Base-by-base conservation (phyloP, 345 rosid genomes). In the Ceriops decandra region DNA sequence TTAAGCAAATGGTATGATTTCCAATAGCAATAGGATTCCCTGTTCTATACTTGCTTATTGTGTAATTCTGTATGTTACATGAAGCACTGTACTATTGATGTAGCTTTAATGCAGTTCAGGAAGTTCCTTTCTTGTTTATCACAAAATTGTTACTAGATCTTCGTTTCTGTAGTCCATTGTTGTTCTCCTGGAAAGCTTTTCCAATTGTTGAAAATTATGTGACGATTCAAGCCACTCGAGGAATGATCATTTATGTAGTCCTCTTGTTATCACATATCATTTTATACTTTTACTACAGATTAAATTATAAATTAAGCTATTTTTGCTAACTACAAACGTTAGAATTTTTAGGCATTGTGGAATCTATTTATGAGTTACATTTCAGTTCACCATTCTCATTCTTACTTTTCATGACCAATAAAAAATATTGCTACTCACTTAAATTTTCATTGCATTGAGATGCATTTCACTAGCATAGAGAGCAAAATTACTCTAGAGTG, bases 51-150 rank as follows among this genome's bases (percentile, higher is more conserved):
- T 62, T 57, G 68, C 68, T 59, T 72, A 71, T 57, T 74, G 67
- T 72, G 68, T 66, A 63, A 63, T 65, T 73, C 68, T 80, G 76
- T 70, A 76, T 67, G 70, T 73, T 70, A 51, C 63, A 56, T 57
- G 66, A 72, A 36, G 71, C 56, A 47, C 61, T 65, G 66, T 67
- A 60, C 52, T 52, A 22, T 36, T 56, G 32, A 13, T 53, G 51
- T 54, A 54, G 74, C 77, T 64, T 63, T 63, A 16, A 28, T 61
- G 66, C 65, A 57, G 74, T 35, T 67, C 27, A 58, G 69, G 49
- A 60, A 49, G 35, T 67, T 69, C 64, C 60, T 74, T 71, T 65
- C 20, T 71, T 47, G 28, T 60, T 61, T 28, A 49, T 66, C 22
- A 31, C 10, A 36, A 64, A 64, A 57, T 26, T 54, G 68, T 54